Percentiles rank a stretch among this genome's conserved stretches.
phyloP scores from a whole-genome alignment of 176 grass and related monocot species.

The Coix lacrymajobi region DNA sequence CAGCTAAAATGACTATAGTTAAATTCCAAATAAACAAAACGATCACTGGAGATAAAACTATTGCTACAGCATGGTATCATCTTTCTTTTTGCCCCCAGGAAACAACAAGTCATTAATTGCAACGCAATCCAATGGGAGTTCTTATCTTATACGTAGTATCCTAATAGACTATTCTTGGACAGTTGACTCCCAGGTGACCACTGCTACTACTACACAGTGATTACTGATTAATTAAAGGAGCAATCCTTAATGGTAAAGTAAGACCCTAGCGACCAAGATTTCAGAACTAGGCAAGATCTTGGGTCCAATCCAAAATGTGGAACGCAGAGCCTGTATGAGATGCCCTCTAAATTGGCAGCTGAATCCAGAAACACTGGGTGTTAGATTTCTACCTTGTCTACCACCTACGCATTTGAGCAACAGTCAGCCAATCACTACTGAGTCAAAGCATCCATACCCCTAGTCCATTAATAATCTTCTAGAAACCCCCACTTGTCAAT shows the following conservation, averaged over 20 bases:
- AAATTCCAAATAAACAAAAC: background rate
- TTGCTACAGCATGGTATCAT: background rate
- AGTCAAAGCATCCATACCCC: background rate
- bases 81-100: background rate
- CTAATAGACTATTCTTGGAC: conserved; percentile 9
- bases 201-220: background rate
- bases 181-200: conserved; percentile 23
- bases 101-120: conserved; percentile 3
- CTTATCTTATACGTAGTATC: conserved; percentile 18
- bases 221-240: background rate
- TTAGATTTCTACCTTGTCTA: background rate
- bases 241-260: conserved; percentile 9
- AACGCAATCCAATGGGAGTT: background rate
- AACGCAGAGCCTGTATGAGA: background rate
- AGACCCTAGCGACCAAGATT: background rate
- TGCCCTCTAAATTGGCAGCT: background rate
- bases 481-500: background rate
- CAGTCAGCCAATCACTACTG: background rate
- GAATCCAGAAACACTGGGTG: background rate
- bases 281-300: background rate
- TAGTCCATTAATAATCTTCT: background rate
- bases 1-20: background rate
- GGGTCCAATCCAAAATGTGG: background rate
- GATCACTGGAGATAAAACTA: background rate
- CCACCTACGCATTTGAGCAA: background rate